Conservation (phyloP, 2,329 filamentous ascomycete species). For the Zymoseptoria brevis region DNA sequence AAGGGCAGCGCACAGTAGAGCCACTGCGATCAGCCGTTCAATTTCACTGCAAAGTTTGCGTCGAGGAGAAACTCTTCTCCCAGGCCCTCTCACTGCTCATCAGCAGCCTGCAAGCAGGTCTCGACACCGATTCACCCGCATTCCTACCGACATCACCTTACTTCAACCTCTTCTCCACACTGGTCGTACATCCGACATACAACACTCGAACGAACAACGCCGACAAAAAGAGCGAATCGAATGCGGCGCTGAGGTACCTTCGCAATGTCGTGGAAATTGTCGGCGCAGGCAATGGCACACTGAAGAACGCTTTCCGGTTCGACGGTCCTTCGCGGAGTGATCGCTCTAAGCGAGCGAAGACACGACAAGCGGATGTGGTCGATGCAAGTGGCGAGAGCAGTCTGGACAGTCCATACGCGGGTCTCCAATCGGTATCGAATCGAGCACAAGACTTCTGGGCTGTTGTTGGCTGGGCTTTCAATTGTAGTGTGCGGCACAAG, state of each 20-base stretch:
- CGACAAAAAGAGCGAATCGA: conserved; percentile 56
- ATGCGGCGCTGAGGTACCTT: conserved; percentile 62
- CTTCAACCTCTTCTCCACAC: conserved; percentile 67
- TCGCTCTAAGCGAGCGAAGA: conserved; percentile 14
- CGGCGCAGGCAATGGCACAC: conserved; percentile 56
- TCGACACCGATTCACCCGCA: conserved; percentile 40
- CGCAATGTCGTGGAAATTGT: conserved; percentile 56
- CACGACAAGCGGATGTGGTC: conserved; percentile 3
- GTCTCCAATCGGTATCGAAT: conserved; percentile 60
- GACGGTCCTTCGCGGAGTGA: conserved; percentile 16
- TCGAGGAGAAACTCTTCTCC: conserved; percentile 61
- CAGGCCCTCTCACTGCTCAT: conserved; percentile 49
- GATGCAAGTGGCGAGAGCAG: conserved; percentile 21
- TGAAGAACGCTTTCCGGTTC: conserved; percentile 68
- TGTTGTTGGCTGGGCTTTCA: conserved; percentile 84
- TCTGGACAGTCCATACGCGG: conserved; percentile 50
- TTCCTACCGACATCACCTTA: conserved; percentile 63
- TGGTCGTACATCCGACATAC: conserved; percentile 72
- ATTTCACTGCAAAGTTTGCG: conserved; percentile 61
- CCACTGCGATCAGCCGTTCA: conserved; percentile 48
- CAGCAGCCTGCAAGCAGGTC: conserved; percentile 52
- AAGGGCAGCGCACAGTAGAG: conserved; percentile 7
- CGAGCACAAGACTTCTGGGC: conserved; percentile 85
- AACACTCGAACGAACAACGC: conserved; percentile 62
- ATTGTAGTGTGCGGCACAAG: conserved; percentile 68